A percentile compares a stretch with the other conserved stretches of the same genome.
phyloP scores from a whole-genome alignment of 2,329 filamentous ascomycete genomes.

The Fusarium paranaense region DNA sequence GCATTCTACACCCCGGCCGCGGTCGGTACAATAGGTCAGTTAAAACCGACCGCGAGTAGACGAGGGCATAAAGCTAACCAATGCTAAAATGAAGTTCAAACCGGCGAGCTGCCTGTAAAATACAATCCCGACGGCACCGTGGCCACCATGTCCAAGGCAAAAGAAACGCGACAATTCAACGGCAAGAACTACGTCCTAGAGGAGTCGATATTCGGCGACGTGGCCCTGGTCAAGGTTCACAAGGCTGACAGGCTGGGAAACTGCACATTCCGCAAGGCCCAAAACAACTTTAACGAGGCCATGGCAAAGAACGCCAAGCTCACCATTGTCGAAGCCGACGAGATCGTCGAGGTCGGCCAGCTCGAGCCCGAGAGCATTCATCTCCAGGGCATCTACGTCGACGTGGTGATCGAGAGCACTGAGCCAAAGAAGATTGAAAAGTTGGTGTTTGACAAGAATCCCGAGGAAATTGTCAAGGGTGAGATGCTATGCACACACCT shows the following conservation, averaged over 20 bases:
- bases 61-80: neutral
- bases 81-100: constrained; percentile 69
- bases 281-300: constrained; percentile 90
- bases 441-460: constrained; percentile 78
- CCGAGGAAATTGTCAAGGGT: constrained; percentile 47
- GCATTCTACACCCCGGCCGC: constrained; percentile 92
- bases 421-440: constrained; percentile 85
- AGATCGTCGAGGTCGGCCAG: constrained; percentile 88
- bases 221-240: constrained; percentile 91
- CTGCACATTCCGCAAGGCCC: constrained; percentile 85
- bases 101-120: constrained; percentile 82
- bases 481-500: neutral
- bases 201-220: constrained; percentile 86
- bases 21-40: constrained; percentile 74
- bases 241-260: constrained; percentile 92
- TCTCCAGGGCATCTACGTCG: constrained; percentile 89
- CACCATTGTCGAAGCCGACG: constrained; percentile 90
- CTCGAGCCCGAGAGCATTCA: constrained; percentile 85
- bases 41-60: neutral
- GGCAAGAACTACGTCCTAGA: constrained; percentile 91
- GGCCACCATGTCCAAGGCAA: constrained; percentile 75
- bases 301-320: constrained; percentile 91
- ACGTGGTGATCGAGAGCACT: constrained; percentile 83
- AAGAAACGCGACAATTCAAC: constrained; percentile 89
- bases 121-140: constrained; percentile 82